A percentile compares a stretch with the other conserved stretches of the same genome.
These are phyloP conservation scores for Chenopodium formosanum DNA, from an alignment of 148 eudicot genomes.

Conservation along the genomic window DNA sequence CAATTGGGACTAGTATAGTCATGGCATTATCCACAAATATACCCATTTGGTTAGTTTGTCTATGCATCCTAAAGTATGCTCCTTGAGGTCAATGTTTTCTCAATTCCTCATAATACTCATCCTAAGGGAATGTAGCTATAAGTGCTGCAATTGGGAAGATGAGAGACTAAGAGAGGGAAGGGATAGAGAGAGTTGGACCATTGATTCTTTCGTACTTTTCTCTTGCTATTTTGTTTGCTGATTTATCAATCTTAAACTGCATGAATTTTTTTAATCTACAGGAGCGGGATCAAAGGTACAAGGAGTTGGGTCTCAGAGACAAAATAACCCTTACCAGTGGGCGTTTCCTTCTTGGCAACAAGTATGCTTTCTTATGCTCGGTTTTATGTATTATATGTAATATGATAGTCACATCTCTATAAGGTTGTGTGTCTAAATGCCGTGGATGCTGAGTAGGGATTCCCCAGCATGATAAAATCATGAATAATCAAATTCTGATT, in stretches of 20 bases:
- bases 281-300: slow-evolving; percentile 99
- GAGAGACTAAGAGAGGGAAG: background rate
- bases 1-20: background rate
- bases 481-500: background rate
- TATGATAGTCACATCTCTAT: background rate
- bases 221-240: background rate
- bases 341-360: slow-evolving; percentile 96
- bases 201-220: background rate
- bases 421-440: background rate
- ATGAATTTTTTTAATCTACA: slow-evolving; percentile 24
- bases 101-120: background rate
- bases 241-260: background rate
- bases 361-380: slow-evolving; percentile 47
- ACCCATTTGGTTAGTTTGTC: background rate
- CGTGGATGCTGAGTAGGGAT: background rate
- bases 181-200: background rate
- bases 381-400: background rate
- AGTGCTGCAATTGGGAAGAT: no score
- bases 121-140: background rate
- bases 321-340: slow-evolving; percentile 97
- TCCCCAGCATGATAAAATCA: background rate
- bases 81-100: background rate
- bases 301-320: slow-evolving; percentile 94
- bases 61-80: background rate
- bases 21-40: background rate